Conservation (phyloP, 345 rosid genomes). For the Acer saccharum region DNA sequence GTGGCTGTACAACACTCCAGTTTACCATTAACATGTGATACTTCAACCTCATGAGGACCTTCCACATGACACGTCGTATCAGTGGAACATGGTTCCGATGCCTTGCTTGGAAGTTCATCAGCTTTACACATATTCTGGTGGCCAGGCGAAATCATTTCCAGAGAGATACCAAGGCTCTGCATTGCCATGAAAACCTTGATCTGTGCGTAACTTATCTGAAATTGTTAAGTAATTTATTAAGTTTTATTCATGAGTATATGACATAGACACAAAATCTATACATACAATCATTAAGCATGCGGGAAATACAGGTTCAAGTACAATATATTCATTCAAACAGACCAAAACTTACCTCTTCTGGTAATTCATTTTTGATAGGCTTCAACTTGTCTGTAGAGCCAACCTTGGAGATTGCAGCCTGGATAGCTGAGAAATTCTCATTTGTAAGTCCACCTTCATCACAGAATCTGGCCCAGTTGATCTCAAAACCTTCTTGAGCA, state of each 20-base stretch:
- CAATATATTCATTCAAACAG: background rate
- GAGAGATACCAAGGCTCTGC: constrained; percentile 30
- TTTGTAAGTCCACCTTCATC: constrained; percentile 37
- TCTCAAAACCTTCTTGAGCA: constrained; percentile 35
- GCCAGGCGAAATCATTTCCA: constrained; percentile 21
- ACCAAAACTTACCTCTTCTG: constrained; percentile 37
- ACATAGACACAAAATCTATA: background rate
- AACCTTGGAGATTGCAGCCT: constrained; percentile 38
- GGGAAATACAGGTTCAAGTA: background rate
- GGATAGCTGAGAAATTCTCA: constrained; percentile 33
- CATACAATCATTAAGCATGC: background rate
- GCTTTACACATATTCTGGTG: background rate
- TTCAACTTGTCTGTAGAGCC: constrained; percentile 47
- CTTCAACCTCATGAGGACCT: constrained; percentile 14
- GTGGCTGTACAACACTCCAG: background rate
- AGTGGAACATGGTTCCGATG: background rate
- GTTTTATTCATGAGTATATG: background rate
- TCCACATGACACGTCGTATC: background rate
- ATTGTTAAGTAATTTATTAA: constrained; percentile 9
- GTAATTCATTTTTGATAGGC: constrained; percentile 49
- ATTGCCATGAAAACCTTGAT: constrained; percentile 40
- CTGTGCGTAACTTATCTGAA: constrained; percentile 44
- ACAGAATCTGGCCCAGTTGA: constrained; percentile 40
- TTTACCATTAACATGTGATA: background rate
- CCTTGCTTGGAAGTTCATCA: constrained; percentile 11